Evolutionary conservation across 2,329 filamentous ascomycete genomes (phyloP).

Genomic region (Cladophialophora chaetospira): DNA sequence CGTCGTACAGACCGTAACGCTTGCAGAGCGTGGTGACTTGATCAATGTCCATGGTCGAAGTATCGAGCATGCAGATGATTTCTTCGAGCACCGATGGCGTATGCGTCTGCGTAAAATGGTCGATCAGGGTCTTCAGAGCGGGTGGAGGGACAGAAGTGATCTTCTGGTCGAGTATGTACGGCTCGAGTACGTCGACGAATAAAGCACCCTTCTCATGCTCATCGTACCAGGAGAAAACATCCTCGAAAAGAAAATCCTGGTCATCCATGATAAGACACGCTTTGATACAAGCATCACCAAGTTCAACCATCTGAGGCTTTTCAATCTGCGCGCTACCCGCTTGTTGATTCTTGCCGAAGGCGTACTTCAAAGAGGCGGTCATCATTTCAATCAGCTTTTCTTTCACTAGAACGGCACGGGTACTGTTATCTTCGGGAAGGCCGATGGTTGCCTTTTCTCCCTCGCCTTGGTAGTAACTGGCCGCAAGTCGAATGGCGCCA

Average conservation of each 20-base stretch:
- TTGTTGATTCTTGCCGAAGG: conserved; percentile 67
- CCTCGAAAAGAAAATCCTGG: conserved; percentile 82
- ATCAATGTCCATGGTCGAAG: conserved; percentile 87
- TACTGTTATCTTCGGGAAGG: conserved; percentile 75
- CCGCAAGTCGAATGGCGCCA: conserved; percentile 84
- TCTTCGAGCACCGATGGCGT: conserved; percentile 82
- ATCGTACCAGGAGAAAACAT: conserved; percentile 87
- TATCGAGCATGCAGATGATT: conserved; percentile 90
- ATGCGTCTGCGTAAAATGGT: conserved; percentile 74
- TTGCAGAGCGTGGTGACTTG: conserved; percentile 90
- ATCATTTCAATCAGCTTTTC: conserved; percentile 94
- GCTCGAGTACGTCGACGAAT: conserved; percentile 86
- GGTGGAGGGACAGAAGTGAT: conserved; percentile 76
- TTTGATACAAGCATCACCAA: conserved; percentile 80
- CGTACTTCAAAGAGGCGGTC: conserved; percentile 84
- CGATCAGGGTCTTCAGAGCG: conserved; percentile 82
- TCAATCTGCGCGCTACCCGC: conserved; percentile 53
- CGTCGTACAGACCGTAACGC: conserved; percentile 89
- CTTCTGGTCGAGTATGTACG: conserved; percentile 77
- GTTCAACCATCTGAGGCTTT: conserved; percentile 68
- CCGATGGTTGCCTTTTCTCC: conserved; percentile 94
- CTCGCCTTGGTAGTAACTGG: conserved; percentile 86
- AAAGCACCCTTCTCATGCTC: conserved; percentile 71
- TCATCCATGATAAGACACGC: conserved; percentile 79
- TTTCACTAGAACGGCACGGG: conserved; percentile 78